Percentiles rank a stretch among this genome's conserved stretches.
phyloP scores from a whole-genome alignment of 176 grass and related monocot species.

The Oryza meyeriana region DNA sequence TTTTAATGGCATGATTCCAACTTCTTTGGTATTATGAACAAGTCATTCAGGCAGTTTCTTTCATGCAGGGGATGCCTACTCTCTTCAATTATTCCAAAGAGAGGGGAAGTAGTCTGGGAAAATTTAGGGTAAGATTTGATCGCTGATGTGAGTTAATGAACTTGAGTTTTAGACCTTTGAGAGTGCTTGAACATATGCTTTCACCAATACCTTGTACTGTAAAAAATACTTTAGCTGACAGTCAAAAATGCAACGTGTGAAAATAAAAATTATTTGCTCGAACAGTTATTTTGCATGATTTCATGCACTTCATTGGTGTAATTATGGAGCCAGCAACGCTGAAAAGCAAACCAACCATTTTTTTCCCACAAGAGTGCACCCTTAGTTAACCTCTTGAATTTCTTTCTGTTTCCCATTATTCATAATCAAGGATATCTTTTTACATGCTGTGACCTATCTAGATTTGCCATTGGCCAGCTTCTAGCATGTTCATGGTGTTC shows the following conservation, averaged over 20 bases:
- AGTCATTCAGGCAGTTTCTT: constrained; percentile 13
- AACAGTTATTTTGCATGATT: neutral
- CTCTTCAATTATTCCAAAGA: constrained; percentile 19
- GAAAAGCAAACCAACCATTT: neutral
- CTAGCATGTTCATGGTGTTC: neutral
- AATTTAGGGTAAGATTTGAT: constrained; percentile 27
- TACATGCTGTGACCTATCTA: neutral
- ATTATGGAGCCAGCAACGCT: constrained; percentile 7
- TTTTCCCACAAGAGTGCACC: neutral
- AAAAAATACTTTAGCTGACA: neutral
- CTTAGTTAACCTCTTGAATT: neutral
- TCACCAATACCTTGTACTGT: neutral
- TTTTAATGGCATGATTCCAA: neutral
- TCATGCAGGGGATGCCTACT: constrained; percentile 20
- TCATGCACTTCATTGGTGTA: neutral
- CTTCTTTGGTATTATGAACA: neutral
- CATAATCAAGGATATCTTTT: neutral
- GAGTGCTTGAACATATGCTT: neutral
- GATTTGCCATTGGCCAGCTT: neutral
- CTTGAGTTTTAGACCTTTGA: constrained; percentile 16
- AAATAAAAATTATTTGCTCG: neutral
- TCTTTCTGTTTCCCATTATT: neutral
- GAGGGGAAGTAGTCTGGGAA: neutral
- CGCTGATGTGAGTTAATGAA: constrained; percentile 19
- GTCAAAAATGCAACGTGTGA: neutral